A percentile compares a stretch with the other conserved stretches of the same genome.
Evolutionary conservation across 2,329 filamentous ascomycete species (phyloP).

Genomic region (Sclerotinia nivalis): DNA sequence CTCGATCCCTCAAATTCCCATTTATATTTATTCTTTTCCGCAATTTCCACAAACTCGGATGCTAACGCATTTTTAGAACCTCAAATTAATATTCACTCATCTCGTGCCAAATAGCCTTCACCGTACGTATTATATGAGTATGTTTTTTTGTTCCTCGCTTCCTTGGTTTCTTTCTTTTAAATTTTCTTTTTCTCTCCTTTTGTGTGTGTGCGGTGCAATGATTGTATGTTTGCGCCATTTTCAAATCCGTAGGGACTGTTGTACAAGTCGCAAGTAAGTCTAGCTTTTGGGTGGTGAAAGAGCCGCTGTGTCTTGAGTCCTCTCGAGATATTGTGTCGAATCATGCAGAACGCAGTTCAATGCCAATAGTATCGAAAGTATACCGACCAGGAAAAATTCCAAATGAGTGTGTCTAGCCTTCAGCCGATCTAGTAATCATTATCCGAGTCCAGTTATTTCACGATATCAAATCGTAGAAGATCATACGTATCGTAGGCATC

Average conservation of each 20-base stretch:
- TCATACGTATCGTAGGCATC: not conserved
- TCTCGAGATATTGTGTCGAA: not conserved
- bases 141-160: not conserved
- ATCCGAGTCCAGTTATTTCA: constrained; percentile 8
- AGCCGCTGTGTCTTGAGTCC: not conserved
- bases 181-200: not conserved
- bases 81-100: not conserved
- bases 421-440: not conserved
- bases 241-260: constrained; percentile 8
- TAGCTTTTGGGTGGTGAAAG: not conserved
- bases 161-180: not conserved
- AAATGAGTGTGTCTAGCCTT: not conserved
- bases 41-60: not conserved
- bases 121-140: constrained; percentile 7
- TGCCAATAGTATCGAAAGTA: not conserved
- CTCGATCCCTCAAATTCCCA: not conserved
- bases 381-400: constrained; percentile 1
- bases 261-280: not conserved
- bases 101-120: not conserved
- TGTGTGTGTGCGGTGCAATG: not conserved
- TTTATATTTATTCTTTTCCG: not conserved
- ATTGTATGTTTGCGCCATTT: not conserved
- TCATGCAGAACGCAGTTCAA: not conserved
- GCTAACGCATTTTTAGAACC: not conserved
- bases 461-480: not conserved